Base-by-base conservation (phyloP, 768 basidiomycete species). In the Phylloporus scabripes region DNA sequence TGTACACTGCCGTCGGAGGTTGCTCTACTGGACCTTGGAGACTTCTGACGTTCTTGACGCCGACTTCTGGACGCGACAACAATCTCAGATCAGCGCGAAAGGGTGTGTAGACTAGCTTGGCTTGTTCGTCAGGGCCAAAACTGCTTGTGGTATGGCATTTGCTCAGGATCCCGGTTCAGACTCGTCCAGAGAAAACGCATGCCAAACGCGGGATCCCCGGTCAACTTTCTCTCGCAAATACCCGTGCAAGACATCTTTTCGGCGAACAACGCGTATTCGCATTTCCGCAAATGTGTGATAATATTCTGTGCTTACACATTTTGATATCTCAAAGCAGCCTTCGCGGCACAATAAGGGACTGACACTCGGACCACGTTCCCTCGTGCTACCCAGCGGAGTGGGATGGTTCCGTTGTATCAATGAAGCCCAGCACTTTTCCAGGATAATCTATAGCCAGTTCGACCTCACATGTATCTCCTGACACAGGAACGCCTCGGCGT, bases 401-500 rank as follows among this genome's bases (percentile, higher is more conserved):
- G 60, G 45, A 53, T 50, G 51, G 40, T 48, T 38, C 40, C 47
- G 50, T 49, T 49, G n/a, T 23, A 37, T 29, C 36, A 52, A 42
- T 45, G 21, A 48, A 42, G 50, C 23, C 45, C 29, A 28, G 33
- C 42, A 37, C 46, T 49, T 37, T 33, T 62, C 47, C 36, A 14
- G 52, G 61, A 54, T 42, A 65, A 8, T 15, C 42, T 41, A 53
- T 64, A 57, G 53, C 62, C 60, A 50, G 54, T 62, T 65, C 60
- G 52, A 50, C 54, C 50, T 24, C 36, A 42, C 39, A 18, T 23
- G 42, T 10, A 1, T 15, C 54, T 51, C 58, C 53, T 51, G 51
- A 21, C 18, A 50, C 55, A 62, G 63, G 61, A 63, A 63, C 57
- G 40, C 61, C 61, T 63, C 61, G 62, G 61, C 50, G 39, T 40